Percentiles rank a stretch among this genome's conserved stretches.
These are phyloP conservation scores for Sistotremastrum niveocremeum DNA, from an alignment of 768 basidiomycete genomes.

Conservation along the genomic window DNA sequence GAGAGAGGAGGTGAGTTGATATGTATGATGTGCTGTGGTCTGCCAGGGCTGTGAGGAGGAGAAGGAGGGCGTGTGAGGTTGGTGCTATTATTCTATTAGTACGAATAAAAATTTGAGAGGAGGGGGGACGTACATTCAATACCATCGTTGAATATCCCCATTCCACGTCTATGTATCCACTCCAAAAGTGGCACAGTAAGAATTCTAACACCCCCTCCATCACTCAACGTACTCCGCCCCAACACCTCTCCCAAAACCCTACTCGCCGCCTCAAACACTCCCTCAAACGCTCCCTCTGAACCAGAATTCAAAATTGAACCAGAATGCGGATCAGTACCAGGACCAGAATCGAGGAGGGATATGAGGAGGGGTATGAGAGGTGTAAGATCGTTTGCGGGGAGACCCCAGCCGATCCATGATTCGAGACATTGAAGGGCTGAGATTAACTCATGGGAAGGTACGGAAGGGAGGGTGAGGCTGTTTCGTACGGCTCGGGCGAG, in stretches of 20 bases:
- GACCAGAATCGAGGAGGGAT: conserved; percentile 34
- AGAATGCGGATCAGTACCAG: too few relatives aligned
- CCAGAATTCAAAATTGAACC: conserved; percentile 20
- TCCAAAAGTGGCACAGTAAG: conserved; percentile 79
- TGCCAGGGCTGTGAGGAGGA: conserved; percentile 66
- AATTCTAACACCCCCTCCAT: conserved; percentile 52
- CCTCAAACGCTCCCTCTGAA: conserved; percentile 17
- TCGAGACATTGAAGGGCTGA: conserved; percentile 71
- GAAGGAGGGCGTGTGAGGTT: conserved; percentile 59
- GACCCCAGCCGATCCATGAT: conserved; percentile 48
- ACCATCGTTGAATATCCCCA: conserved; percentile 28
- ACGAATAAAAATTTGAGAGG: neutral
- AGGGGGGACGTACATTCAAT: conserved; percentile 19
- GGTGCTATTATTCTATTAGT: conserved; percentile 29
- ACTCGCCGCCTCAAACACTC: conserved; percentile 48
- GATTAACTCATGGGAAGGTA: conserved; percentile 34
- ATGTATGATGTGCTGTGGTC: conserved; percentile 79
- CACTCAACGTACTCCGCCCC: conserved; percentile 55
- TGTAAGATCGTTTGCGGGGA: conserved; percentile 43
- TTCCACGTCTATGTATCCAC: conserved; percentile 54
- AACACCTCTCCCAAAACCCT: conserved; percentile 70
- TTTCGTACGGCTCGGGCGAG: conserved; percentile 55
- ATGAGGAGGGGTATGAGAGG: conserved; percentile 38
- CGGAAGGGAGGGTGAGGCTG: conserved; percentile 33
- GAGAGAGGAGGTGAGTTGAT: conserved; percentile 49